Base-by-base conservation (phyloP, 2,329 filamentous ascomycete genomes). In the Colletotrichum spinosum region DNA sequence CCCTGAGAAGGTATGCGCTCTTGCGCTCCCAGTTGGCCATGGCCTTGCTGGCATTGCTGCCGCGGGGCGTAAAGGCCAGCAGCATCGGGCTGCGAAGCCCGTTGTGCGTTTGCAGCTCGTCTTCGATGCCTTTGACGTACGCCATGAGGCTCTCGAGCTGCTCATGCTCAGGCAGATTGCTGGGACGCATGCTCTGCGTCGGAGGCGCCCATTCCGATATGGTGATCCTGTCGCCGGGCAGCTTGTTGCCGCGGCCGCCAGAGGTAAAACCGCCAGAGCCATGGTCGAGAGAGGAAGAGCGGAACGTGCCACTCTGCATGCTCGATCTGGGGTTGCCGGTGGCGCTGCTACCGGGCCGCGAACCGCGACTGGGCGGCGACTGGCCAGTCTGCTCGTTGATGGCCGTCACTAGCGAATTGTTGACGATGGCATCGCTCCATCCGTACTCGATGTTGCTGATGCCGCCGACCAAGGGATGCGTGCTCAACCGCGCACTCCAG, bases 11-110 rank as follows among this genome's bases (percentile, higher is more conserved):
- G 75, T 98, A 97, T 37, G 92, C 90, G 60, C 93, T 97, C 81
- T 98, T 98, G 74, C 92, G 90, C 82, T 99, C 94, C 95, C 96
- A 99, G 78, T 99, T 99, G 17, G 90, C 86, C 92, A 98, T 95
- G 13, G 95, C 93, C 78, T 92, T 94, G 68, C 82, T 83, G 13
- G 90, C 87, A 73, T 98, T 98, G 42, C 88, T 85, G 67, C 95
- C 91, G 37, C 94, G 88, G 3, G 93, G 92, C 12, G 93, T 94
- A 75, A 97, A 98, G 8, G 96, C 94, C 59, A 97, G 85, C 60
- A 94, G 85, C 91, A 98, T 96, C 2, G 93, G 90, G 62, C 89
- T 89, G 70, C 96, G 90, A 69, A 98, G 83, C 75, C 94, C 91
- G 73, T 98, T 97, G 79, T 99, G 96, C 67, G 86, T 85, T 75